Evolutionary conservation across 257 asterid species (phyloP), one percentile per base, ranked within the genome.

Genomic region (Orobanche coerulescens): DNA sequence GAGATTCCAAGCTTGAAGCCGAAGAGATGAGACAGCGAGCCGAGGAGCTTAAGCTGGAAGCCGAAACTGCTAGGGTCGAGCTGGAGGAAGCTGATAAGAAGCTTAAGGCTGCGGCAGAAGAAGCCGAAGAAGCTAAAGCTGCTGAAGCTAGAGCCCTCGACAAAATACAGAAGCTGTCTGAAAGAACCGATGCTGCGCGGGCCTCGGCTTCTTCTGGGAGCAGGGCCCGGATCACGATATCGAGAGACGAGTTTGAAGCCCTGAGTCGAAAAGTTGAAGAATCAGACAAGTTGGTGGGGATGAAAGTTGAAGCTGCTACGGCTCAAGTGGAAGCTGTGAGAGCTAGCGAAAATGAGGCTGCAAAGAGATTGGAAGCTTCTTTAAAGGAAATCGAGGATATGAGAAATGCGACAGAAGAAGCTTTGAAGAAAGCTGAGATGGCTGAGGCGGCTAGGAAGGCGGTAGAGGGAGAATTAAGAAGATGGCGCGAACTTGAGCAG

Each of bases 301-400:
- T 82, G 73, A 82, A 66, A 70, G 86, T 84, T 44, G 83, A 75
- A 26, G 95, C 95, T 44, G 94, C 90, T 13, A 58, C 80, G 78
- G 94, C 95, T 44, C 90, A 82, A 76, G 91, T 79, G 23, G 94
- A 82, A 43, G 91, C 94, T 0, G 86, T 87, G 71, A 84, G 76
- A 70, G 95, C 90, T 6, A 79, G 90, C 40, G 84, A 87, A 69
- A 68, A 82, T 4, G 95, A 87, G 72, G 86, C 88, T 7, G 50
- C 78, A 16, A 76, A 75, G 78, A 80, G 73, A 71, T 44, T 82
- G 51, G 84, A 82, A 59, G 65, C 76, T 46, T 73, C 75, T 2
- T 76, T 68, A 55, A 84, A 82, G 74, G 94, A 84, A 58, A 82
- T 82, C 7, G 78, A 77, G 46, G 75, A 75, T 33, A 68, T 73